Evolutionary conservation across 2,329 filamentous ascomycete species (phyloP).

Genomic region (Xylaria hypoxylon): DNA sequence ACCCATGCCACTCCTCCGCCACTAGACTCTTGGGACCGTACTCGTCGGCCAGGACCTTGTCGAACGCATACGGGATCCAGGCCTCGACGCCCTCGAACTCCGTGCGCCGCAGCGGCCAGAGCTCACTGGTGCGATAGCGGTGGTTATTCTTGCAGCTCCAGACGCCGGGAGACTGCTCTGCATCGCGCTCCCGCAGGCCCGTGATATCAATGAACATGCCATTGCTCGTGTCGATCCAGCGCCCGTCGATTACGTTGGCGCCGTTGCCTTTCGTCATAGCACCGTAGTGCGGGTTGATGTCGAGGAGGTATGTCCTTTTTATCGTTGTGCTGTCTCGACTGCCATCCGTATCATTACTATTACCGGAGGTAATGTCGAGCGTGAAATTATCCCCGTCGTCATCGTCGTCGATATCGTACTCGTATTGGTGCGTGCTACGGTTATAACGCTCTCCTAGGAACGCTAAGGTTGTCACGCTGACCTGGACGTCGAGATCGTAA

Average conservation of each 20-base stretch:
- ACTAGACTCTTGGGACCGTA: constrained; percentile 72
- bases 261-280: constrained; percentile 73
- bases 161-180: constrained; percentile 68
- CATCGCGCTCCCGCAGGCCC: constrained; percentile 75
- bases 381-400: constrained; percentile 2
- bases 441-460: constrained; percentile 76
- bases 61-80: constrained; percentile 75
- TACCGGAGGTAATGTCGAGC: constrained; percentile 36
- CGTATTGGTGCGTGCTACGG: constrained; percentile 72
- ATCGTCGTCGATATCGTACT: constrained; percentile 48
- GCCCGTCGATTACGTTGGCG: constrained; percentile 83
- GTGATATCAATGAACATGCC: constrained; percentile 89
- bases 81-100: constrained; percentile 80
- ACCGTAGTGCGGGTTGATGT: constrained; percentile 78
- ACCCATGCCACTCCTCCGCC: constrained; percentile 71
- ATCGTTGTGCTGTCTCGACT: not conserved
- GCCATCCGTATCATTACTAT: not conserved
- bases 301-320: constrained; percentile 72
- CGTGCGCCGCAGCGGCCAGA: constrained; percentile 80
- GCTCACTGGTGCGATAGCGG: constrained; percentile 74
- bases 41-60: constrained; percentile 73
- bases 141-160: constrained; percentile 87
- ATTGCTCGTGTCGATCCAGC: constrained; percentile 82
- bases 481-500: constrained; percentile 85
- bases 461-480: constrained; percentile 73